A percentile compares a stretch with the other conserved stretches of the same genome.
Conservation (phyloP, 805 yeast genomes). For the Torulaspora gathmanii region DNA sequence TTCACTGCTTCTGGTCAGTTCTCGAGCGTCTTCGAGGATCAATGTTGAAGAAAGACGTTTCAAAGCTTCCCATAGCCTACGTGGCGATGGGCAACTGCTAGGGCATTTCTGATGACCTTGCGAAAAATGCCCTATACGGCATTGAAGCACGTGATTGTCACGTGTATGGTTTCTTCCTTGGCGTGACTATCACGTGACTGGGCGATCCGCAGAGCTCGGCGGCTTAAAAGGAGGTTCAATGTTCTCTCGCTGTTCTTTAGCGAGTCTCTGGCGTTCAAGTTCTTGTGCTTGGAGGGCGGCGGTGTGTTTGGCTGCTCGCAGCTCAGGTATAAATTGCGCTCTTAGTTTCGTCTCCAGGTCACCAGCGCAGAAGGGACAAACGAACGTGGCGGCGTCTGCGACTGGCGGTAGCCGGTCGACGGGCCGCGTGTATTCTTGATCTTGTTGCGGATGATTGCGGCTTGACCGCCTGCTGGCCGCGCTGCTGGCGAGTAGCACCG, state of each 20-base stretch:
- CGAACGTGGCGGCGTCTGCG: constrained; percentile 22
- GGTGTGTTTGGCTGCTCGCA: constrained; percentile 21
- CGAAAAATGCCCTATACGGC: neutral
- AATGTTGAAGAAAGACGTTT: too few relatives aligned
- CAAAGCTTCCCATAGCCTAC: neutral
- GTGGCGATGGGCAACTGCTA: constrained; percentile 1
- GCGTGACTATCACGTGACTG: too few relatives aligned
- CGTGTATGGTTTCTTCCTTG: neutral
- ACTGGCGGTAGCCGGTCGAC: constrained; percentile 23
- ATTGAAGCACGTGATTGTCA: constrained; percentile 2
- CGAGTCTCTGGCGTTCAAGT: constrained; percentile 26
- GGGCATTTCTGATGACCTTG: neutral
- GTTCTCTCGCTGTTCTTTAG: neutral
- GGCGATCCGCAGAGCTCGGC: neutral
- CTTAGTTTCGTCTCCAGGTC: constrained; percentile 25
- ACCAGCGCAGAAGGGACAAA: constrained; percentile 28
- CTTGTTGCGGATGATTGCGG: constrained; percentile 14
- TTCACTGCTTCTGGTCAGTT: neutral
- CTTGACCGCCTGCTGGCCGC: constrained; percentile 21
- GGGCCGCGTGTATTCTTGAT: constrained; percentile 21
- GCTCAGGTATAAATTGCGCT: constrained; percentile 23
- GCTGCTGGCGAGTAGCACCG: constrained; percentile 21
- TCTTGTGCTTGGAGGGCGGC: constrained; percentile 29
- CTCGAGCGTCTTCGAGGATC: neutral
- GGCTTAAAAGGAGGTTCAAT: neutral